Base-by-base conservation (phyloP, 257 asterid species). In the Solanum ossicruentum region DNA sequence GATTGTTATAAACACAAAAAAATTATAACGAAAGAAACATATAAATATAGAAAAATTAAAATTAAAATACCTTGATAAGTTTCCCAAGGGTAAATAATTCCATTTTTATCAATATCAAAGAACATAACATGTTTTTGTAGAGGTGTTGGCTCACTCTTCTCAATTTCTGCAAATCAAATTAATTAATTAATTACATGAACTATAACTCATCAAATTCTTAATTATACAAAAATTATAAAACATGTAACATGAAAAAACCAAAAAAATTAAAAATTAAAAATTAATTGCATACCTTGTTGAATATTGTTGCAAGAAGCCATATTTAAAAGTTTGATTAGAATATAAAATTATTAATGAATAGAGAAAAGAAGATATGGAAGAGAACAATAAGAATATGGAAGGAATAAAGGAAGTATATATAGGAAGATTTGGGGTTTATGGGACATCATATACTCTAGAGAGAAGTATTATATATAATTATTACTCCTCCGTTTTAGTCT, bases 21-120 rank as follows among this genome's bases (percentile, higher is more conserved):
- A 5, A 36, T 36, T 4, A 36, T 3, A 36, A 61, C 7, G 8
- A 13, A 69, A 7, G 52, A 0, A 32, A 8, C 21, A 15, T 21
- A 15, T 16, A 8, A 3, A 8, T 45, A 70, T 7, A 5, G 8
- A 32, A 3, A 32, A 32, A 16, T 36, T 36, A 17, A 20, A 55
- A 79, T 36, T 45, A 1, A 18, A 47, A 93, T 65, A 65, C 99
- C 99, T 89, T 89, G 21, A 85, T 88, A 95, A 21, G 99, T 95
- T 93, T 95, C 98, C 32, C 90, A 92, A 18, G 95, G 95, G 84
- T 94, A 91, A 85, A 95, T 85, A 10, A 93, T 12, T 11, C 99
- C 99, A 84, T 95, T 97, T 13, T 91, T 87, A 81, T 95, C 88
- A 54, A 89, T 93, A 87, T 94, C 98, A 81, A 95, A 94, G 93